Percentiles rank a stretch among this genome's conserved stretches.
Conservation (phyloP, 257 asterid species). For the Gentiana macrophylla region DNA sequence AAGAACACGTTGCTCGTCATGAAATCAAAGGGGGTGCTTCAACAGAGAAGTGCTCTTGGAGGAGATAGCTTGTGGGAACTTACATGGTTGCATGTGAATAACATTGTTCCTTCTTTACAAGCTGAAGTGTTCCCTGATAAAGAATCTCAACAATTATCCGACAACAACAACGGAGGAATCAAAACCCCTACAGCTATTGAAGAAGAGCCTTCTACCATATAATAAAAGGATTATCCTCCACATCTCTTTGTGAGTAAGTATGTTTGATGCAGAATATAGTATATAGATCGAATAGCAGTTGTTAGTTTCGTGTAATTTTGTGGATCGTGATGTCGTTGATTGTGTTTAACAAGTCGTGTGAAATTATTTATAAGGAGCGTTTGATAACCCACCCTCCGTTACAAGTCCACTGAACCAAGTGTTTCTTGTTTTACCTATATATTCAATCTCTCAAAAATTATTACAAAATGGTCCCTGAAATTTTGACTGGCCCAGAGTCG, state of each 20-base stretch:
- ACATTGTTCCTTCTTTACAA: conserved; percentile 62
- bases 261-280: conserved; percentile 5
- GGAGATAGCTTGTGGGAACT: conserved; percentile 93
- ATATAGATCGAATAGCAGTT: conserved; percentile 5
- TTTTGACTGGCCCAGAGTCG: no score
- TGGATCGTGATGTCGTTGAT: no score
- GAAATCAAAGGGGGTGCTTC: conserved; percentile 71
- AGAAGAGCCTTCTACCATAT: conserved; percentile 19
- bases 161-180: conserved; percentile 13
- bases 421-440: neutral
- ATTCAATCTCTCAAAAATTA: no score
- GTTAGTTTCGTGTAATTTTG: neutral
- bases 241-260: conserved; percentile 5
- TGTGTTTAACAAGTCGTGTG: no score
- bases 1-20: conserved; percentile 69
- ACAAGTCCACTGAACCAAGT: no score
- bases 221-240: conserved; percentile 12
- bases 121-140: conserved; percentile 58
- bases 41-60: conserved; percentile 67
- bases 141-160: conserved; percentile 23
- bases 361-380: no score
- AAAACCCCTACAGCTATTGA: conserved; percentile 13
- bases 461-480: no score
- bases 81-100: conserved; percentile 89
- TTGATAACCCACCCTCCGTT: no score